Percentiles rank a stretch among this genome's conserved stretches.
Evolutionary conservation across 2,329 filamentous ascomycete species (phyloP).

Genomic region (Fusarium siculi): DNA sequence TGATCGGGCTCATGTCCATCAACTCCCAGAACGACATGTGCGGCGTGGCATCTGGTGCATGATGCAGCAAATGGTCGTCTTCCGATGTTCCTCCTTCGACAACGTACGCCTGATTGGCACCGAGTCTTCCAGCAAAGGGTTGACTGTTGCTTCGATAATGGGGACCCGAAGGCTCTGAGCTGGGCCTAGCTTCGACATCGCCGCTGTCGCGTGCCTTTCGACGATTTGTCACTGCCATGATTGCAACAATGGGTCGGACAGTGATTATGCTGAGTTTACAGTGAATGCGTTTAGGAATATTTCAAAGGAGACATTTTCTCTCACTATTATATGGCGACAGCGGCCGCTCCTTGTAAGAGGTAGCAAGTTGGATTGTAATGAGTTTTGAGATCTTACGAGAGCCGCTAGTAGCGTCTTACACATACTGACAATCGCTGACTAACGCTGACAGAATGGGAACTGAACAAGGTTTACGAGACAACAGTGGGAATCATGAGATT

Average conservation of each 20-base stretch:
- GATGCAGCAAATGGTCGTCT: constrained; percentile 38
- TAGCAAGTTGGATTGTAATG: not conserved
- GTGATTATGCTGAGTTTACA: rapidly evolving
- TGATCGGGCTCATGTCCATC: constrained; percentile 50
- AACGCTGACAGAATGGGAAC: not conserved
- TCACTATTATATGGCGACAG: not conserved
- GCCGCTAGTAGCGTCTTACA: constrained; percentile 19
- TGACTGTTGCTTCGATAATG: constrained; percentile 27
- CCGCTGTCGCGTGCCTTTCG: not conserved
- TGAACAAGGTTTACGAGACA: not conserved
- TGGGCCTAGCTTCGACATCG: constrained; percentile 7
- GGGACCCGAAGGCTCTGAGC: not conserved
- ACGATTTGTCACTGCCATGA: not conserved
- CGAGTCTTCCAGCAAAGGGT: constrained; percentile 34
- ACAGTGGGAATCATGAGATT: not conserved
- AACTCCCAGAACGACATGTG: constrained; percentile 51
- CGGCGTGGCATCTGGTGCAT: constrained; percentile 54
- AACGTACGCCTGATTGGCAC: constrained; percentile 32
- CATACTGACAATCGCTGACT: constrained; percentile 29
- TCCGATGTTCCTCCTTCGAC: not conserved
- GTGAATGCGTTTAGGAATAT: rapidly evolving
- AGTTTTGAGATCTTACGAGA: constrained; percentile 3
- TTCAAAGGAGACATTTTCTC: rapidly evolving
- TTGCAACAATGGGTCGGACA: not conserved
- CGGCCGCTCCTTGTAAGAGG: not conserved